A percentile compares a stretch with the other conserved stretches of the same genome.
Evolutionary conservation across 345 rosid genomes (phyloP).

Genomic region (Linum tenue): DNA sequence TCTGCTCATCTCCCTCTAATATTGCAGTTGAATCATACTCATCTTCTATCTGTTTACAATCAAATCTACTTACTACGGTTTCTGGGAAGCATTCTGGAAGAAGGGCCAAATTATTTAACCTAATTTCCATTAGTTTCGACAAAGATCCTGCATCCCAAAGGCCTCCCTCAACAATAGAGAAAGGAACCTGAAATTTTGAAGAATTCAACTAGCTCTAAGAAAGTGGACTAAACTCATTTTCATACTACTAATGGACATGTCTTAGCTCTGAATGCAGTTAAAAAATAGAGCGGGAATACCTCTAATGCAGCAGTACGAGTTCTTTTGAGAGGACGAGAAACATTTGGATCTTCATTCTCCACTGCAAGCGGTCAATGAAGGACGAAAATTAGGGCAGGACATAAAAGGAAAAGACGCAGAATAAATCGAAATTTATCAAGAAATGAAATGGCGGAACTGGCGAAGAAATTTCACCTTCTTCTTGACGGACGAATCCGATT

Average conservation of each 20-base stretch:
- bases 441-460: conserved; percentile 6
- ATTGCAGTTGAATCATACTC: conserved; percentile 8
- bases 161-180: conserved; percentile 17
- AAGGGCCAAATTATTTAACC: conserved; percentile 17
- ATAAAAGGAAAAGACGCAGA: background rate
- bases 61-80: conserved; percentile 18
- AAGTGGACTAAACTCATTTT: background rate
- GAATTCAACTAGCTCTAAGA: conserved; percentile 1
- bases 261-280: background rate
- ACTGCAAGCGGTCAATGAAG: conserved; percentile 2
- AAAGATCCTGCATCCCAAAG: conserved; percentile 9
- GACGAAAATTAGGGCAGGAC: background rate
- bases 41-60: conserved; percentile 12
- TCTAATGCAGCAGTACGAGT: conserved; percentile 12
- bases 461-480: conserved; percentile 7
- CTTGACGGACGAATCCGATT: conserved; percentile 9
- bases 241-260: background rate
- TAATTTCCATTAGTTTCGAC: conserved; percentile 4
- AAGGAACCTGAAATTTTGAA: conserved; percentile 27
- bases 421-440: background rate
- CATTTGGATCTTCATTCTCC: conserved; percentile 7
- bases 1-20: conserved; percentile 2
- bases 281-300: conserved; percentile 19
- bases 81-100: conserved; percentile 22
- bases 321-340: conserved; percentile 17